phyloP scores from a whole-genome alignment of 2,329 filamentous ascomycete species.

The Xylaria sp. region DNA sequence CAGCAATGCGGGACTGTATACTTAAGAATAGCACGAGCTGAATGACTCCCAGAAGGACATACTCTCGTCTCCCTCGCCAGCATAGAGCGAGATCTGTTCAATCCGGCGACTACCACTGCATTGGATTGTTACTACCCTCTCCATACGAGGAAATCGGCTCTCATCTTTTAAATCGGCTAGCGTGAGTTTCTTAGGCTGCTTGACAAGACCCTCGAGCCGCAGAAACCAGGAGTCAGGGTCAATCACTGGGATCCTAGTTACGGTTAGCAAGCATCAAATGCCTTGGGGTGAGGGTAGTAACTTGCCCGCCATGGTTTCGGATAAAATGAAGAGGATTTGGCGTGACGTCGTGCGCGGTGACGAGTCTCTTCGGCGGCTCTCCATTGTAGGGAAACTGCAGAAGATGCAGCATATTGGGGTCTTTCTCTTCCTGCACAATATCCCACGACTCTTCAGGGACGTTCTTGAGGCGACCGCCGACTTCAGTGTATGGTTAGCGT shows the following conservation, averaged over 20 bases:
- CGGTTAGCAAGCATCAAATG: constrained; percentile 7
- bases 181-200: constrained; percentile 65
- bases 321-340: constrained; percentile 71
- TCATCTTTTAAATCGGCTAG: constrained; percentile 71
- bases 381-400: constrained; percentile 74
- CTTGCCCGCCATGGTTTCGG: constrained; percentile 74
- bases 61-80: constrained; percentile 73
- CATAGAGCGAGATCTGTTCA: constrained; percentile 73
- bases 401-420: constrained; percentile 69
- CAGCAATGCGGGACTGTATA: background rate
- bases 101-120: constrained; percentile 76
- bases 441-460: constrained; percentile 70
- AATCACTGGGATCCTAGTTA: constrained; percentile 68
- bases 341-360: constrained; percentile 66
- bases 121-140: constrained; percentile 71
- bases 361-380: constrained; percentile 68
- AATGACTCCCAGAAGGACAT: background rate
- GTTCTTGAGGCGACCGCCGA: constrained; percentile 57
- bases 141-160: constrained; percentile 66
- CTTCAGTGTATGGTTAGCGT: constrained; percentile 16
- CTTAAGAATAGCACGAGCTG: background rate
- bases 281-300: background rate
- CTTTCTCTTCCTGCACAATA: constrained; percentile 66
- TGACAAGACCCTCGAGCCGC: constrained; percentile 69
- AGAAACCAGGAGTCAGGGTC: constrained; percentile 65